A percentile compares a stretch with the other conserved stretches of the same genome.
These are phyloP conservation scores for Balamuthia mandrillaris DNA, from an alignment of 208 protist species.

Conservation along the genomic window DNA sequence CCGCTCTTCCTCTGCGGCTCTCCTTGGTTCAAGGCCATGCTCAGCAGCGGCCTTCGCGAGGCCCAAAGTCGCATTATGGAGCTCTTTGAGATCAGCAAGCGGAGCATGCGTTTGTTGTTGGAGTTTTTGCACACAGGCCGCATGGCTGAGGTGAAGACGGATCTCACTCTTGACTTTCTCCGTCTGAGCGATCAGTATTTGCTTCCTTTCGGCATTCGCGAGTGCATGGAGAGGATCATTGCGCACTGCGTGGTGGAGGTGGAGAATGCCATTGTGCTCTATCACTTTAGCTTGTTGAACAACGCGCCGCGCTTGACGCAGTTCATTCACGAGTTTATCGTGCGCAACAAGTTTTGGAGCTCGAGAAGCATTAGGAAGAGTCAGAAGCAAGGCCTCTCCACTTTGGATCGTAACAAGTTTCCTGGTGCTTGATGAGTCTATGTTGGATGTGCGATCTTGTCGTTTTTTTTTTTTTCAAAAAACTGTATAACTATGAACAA, in stretches of 20 bases:
- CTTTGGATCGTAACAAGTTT: too few species aligned
- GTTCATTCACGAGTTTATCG: too few species aligned
- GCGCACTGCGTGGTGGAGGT: neutral
- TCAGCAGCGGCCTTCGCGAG: neutral
- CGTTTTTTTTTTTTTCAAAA: too few species aligned
- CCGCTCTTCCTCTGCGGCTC: neutral
- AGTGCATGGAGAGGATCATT: neutral
- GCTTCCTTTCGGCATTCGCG: neutral
- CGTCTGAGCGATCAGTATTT: neutral
- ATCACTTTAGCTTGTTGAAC: neutral
- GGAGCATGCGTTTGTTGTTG: neutral
- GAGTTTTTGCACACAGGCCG: neutral
- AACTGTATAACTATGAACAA: too few species aligned
- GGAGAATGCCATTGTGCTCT: neutral
- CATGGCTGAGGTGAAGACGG: neutral
- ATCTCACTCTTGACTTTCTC: neutral
- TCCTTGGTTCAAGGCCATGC: neutral
- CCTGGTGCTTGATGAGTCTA: too few species aligned
- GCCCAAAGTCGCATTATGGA: neutral
- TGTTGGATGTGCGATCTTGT: too few species aligned
- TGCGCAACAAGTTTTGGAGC: too few species aligned
- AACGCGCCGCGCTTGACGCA: too few species aligned
- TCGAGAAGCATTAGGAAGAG: too few species aligned
- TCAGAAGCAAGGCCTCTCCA: too few species aligned
- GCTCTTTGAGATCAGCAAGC: neutral